Percentiles rank a stretch among this genome's conserved stretches.
Conservation (phyloP, 305 asterid species). For the Withania somnifera region DNA sequence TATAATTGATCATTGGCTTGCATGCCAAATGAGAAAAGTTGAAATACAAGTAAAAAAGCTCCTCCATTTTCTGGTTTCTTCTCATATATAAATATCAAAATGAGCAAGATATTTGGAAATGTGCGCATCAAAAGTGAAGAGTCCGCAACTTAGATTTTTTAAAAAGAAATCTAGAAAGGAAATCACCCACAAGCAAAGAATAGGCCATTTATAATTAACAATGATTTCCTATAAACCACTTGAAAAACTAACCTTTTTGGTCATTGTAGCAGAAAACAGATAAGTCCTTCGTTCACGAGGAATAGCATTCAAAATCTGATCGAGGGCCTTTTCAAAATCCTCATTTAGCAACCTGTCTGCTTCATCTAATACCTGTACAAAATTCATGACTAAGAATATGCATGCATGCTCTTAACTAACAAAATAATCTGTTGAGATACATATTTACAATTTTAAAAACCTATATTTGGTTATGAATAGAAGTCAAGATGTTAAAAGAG, state of each 20-base stretch:
- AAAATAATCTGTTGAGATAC: not conserved
- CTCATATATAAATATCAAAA: not conserved
- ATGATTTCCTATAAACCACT: not conserved
- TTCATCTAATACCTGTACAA: conserved; percentile 78
- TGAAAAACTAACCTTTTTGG: conserved; percentile 51
- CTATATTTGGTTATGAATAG: not conserved
- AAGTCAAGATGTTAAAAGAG: not conserved
- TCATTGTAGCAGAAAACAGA: conserved; percentile 96
- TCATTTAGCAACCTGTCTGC: conserved; percentile 89
- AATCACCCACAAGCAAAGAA: not conserved
- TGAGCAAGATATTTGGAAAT: not conserved
- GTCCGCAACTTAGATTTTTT: no score
- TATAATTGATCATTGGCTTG: not conserved
- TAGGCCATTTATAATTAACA: not conserved
- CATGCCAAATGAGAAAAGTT: not conserved
- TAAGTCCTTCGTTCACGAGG: conserved; percentile 76
- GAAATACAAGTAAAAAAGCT: not conserved
- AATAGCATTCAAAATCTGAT: conserved; percentile 56
- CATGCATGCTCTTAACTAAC: not conserved
- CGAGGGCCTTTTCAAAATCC: conserved; percentile 78
- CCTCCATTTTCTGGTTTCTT: not conserved
- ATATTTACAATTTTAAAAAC: not conserved
- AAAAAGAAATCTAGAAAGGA: not conserved
- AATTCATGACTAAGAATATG: not conserved
- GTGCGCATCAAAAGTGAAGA: no score